Base-by-base conservation (phyloP, 2,329 filamentous ascomycete genomes). In the Calonectria crousiana region DNA sequence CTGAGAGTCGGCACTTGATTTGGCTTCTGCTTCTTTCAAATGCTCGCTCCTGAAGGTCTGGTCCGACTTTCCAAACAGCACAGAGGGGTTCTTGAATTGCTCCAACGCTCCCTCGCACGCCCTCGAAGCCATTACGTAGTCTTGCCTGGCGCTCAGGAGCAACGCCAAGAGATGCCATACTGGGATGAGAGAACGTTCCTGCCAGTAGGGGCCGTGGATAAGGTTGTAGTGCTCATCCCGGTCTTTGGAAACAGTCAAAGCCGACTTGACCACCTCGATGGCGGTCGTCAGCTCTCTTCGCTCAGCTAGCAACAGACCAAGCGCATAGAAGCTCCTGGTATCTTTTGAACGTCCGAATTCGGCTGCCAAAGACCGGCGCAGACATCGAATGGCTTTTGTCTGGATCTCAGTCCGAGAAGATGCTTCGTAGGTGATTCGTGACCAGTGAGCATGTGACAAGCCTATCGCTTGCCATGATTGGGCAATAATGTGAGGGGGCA, bases 41-140 rank as follows among this genome's bases (percentile, higher is more conserved):
- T 94, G 92, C 74, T 94, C 92, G 79, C 92, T 94, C 77, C 90
- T 89, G 77, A 90, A 94, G 3, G 84, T 79, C 69, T 90, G 81
- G 20, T 91, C 87, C 41, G 89, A 85, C 67, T 89, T 89, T 23
- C 93, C 94, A 81, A 95, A 95, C 0, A 96, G 88, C 9, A 94
- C 88, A 0, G 90, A 84, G 0, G 92, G 90, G 75, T 95, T 92
- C 68, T 93, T 92, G 80, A 98, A 97, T 81, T 98, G 95, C 78
- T 98, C 95, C 81, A 98, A 94, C 4, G 95, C 96, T 32, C 95
- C 95, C 82, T 98, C 95, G 78, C 96, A 98, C 38, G 95, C 93
- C 80, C 93, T 93, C 34, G 92, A 90, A 2, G 97, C 96, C 83
- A 94, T 93, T 65, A 91, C 87, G 79, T 94, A 98, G 76, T 98